Evolutionary conservation across 139 green algal genomes (phyloP).

Genomic region (Chlorella sp.): DNA sequence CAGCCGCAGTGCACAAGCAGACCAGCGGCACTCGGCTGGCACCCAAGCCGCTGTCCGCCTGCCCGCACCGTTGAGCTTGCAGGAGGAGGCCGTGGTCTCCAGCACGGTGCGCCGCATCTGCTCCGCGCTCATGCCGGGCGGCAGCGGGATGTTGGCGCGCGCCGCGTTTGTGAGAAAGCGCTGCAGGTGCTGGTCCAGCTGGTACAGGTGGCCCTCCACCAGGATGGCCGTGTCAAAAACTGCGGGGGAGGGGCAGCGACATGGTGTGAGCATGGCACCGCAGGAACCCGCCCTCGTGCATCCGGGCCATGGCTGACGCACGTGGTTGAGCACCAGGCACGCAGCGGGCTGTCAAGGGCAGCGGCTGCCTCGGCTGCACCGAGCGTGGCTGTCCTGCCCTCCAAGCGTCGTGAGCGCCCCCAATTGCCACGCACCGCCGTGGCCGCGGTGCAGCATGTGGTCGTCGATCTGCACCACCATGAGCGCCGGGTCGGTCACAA

Average conservation of each 20-base stretch:
- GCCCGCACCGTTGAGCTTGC: constrained; percentile 70
- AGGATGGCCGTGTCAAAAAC: constrained; percentile 84
- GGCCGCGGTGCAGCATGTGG: constrained; percentile 87
- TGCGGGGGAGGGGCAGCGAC: neutral
- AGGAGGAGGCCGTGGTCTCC: constrained; percentile 79
- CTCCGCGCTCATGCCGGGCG: constrained; percentile 34
- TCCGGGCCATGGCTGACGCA: no score
- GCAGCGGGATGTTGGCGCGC: constrained; percentile 62
- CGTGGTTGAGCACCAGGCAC: no score
- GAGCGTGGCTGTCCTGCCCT: no score
- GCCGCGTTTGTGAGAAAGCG: constrained; percentile 60
- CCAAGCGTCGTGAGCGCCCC: no score
- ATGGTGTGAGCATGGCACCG: no score
- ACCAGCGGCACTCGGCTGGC: no score
- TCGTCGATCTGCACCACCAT: constrained; percentile 89
- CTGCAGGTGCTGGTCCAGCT: constrained; percentile 73
- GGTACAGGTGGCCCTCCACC: constrained; percentile 77
- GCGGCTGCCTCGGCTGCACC: no score
- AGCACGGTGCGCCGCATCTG: constrained; percentile 73
- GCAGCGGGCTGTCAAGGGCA: no score
- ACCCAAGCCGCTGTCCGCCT: no score
- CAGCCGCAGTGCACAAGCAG: no score
- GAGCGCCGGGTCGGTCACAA: constrained; percentile 77
- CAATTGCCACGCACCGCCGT: constrained; percentile 59
- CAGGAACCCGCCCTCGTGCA: no score